phyloP scores from a whole-genome alignment of 2,329 filamentous ascomycete genomes.

The Elsinoe arachidis region DNA sequence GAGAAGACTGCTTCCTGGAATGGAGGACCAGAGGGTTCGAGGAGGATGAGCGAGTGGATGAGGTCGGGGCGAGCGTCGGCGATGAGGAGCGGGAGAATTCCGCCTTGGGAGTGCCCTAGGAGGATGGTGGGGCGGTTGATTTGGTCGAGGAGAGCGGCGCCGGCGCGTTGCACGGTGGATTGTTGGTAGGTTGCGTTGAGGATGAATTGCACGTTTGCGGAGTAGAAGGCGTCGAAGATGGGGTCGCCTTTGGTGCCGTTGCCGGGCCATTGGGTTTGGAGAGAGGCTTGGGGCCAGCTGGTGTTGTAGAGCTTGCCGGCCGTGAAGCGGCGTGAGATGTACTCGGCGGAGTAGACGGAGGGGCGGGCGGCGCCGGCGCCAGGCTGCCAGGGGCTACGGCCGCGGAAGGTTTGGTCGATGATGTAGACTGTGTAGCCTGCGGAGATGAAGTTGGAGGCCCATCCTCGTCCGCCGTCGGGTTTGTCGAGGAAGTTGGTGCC shows the following conservation, averaged over 20 bases:
- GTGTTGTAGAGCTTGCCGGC: conserved; percentile 28
- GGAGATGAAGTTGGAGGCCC: conserved; percentile 40
- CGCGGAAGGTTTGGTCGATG: conserved; percentile 33
- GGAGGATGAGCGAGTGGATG: conserved; percentile 41
- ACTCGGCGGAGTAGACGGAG: conserved; percentile 18
- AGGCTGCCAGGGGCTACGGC: conserved; percentile 21
- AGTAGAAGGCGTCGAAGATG: conserved; percentile 42
- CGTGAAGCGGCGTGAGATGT: conserved; percentile 29
- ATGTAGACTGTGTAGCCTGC: conserved; percentile 41
- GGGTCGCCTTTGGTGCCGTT: conserved; percentile 34
- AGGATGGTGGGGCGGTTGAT: conserved; percentile 36
- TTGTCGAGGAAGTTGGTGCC: conserved; percentile 39
- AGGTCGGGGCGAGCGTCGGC: conserved; percentile 42
- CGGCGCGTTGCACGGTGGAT: conserved; percentile 30
- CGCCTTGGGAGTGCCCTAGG: conserved; percentile 44
- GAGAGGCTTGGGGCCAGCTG: conserved; percentile 33
- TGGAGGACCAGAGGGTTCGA: conserved; percentile 49
- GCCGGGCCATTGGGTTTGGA: conserved; percentile 39
- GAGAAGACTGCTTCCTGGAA: conserved; percentile 27
- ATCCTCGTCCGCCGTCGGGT: conserved; percentile 39
- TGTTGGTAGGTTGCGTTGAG: conserved; percentile 24
- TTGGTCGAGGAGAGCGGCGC: conserved; percentile 34
- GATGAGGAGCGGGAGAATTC: conserved; percentile 39
- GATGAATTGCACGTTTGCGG: conserved; percentile 35
- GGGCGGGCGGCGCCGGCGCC: not conserved